A percentile compares a stretch with the other conserved stretches of the same genome.
Evolutionary conservation across 2,329 filamentous ascomycete genomes (phyloP).

Genomic region (Microcyclospora pomicola): DNA sequence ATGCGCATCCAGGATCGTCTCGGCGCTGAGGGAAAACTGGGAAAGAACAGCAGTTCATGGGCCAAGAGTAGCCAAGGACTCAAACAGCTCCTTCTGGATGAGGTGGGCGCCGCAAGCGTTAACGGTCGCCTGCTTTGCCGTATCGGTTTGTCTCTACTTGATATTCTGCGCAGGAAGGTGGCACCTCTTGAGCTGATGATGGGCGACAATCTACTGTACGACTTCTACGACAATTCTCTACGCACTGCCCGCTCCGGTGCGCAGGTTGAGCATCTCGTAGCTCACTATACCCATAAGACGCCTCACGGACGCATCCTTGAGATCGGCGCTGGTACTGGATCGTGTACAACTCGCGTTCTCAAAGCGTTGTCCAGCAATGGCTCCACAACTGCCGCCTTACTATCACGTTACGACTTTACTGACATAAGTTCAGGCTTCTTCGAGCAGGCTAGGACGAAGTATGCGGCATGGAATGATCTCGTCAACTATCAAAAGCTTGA

Average conservation of each 20-base stretch:
- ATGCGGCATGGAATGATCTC: slow-evolving; percentile 13
- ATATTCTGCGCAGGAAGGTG: slow-evolving; percentile 1
- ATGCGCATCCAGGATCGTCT: neutral
- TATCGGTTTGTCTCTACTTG: slow-evolving; percentile 4
- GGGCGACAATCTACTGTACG: slow-evolving; percentile 2
- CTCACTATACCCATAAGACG: neutral
- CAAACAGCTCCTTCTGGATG: neutral
- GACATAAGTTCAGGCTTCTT: slow-evolving; percentile 33
- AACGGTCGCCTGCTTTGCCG: slow-evolving; percentile 2
- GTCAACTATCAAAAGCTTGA: slow-evolving; percentile 22
- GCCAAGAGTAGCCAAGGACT: neutral
- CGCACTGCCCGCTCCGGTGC: neutral
- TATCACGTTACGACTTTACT: slow-evolving; percentile 30
- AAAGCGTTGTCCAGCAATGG: neutral
- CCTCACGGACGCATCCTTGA: slow-evolving; percentile 6
- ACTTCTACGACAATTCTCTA: slow-evolving; percentile 2
- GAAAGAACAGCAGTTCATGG: neutral
- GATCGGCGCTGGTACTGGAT: slow-evolving; percentile 6
- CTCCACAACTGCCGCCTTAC: neutral
- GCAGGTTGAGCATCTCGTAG: neutral
- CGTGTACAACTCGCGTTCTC: neutral
- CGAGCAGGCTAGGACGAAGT: slow-evolving; percentile 20
- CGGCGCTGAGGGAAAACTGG: neutral
- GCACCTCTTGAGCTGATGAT: slow-evolving; percentile 2
- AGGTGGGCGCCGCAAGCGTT: slow-evolving; percentile 1